Evolutionary conservation across 495 filamentous ascomycete species (phyloP), one percentile per base, ranked within the genome.

Genomic region (Penicillium robsamsonii): DNA sequence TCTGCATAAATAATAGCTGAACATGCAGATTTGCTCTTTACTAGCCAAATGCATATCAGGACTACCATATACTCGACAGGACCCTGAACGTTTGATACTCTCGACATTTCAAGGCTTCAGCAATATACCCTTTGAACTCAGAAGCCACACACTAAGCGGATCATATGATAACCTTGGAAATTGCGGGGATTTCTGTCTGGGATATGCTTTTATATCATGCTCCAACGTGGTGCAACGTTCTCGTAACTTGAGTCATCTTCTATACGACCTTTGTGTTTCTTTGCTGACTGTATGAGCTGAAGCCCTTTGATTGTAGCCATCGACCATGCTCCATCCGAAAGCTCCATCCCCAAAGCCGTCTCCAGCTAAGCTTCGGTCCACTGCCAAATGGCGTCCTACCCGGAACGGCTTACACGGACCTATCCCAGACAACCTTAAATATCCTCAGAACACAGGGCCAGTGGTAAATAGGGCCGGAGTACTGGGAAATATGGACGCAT

Each of bases 231-330:
- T 51, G 31, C 15, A 41, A 27, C 29, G 50, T 53, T 40, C 35
- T 57, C 43, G 41, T 22, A 13, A 43, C 20, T 43, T 5, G 31
- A 48, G 29, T 49, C 22, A 47, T 24, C 13, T 56, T 31, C 24
- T 10, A 42, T 27, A 20, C n/a, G 35, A 15, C 12, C 41, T 41
- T 30, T 29, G 37, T 41, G 45, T 61, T 46, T 30, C 22, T 52
- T 42, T 61, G 54, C 59, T 54, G 50, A 57, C 55, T 58, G 59
- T 45, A 48, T 43, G 18, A 31, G 22, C 44, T 53, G 44, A 47
- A 49, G 41, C 37, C 10, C 12, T 29, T 44, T 29, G 38, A 52
- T 11, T 20, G 17, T 41, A 45, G 11, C 12, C 4, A 22, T 17
- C 3, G 17, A 15, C 43, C 22, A 2, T 3, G 18, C 37, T 50